A percentile compares a stretch with the other conserved stretches of the same genome.
These are phyloP conservation scores for Saccharomyces mikatae DNA, from an alignment of 805 yeast species.

Conservation along the genomic window DNA sequence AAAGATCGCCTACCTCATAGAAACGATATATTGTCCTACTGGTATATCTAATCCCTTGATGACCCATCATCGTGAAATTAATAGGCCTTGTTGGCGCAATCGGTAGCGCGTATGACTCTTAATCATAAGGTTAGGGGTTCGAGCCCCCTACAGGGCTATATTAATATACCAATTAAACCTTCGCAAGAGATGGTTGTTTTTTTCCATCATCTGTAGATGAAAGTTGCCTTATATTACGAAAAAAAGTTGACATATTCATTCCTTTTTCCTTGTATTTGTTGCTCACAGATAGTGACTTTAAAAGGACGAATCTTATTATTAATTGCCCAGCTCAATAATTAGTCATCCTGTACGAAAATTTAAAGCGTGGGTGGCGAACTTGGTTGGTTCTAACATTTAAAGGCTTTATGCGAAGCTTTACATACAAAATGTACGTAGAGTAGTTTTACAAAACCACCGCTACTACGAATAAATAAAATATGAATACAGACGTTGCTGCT, in stretches of 20 bases:
- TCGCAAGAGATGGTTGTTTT: no score
- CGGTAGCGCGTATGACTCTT: conserved; percentile 22
- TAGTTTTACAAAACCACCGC: neutral
- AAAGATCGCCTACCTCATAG: no score
- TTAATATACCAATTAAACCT: no score
- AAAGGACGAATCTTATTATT: neutral
- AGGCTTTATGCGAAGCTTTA: neutral
- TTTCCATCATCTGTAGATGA: no score
- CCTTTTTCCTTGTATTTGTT: neutral
- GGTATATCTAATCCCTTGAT: no score
- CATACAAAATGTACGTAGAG: neutral
- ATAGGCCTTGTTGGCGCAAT: conserved; percentile 22
- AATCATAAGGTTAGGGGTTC: conserved; percentile 24
- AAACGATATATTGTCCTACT: no score
- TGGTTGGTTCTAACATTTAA: neutral
- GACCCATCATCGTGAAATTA: neutral
- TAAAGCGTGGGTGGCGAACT: neutral
- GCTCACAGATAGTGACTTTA: neutral
- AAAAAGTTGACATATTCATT: no score
- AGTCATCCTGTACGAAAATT: neutral
- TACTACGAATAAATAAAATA: neutral
- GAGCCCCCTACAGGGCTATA: conserved; percentile 27
- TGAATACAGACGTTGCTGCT: neutral
- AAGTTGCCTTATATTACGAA: no score
- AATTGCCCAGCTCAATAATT: neutral